Conservation (phyloP, 176 grass and related monocot genomes). For the Rhynchospora pubera region DNA sequence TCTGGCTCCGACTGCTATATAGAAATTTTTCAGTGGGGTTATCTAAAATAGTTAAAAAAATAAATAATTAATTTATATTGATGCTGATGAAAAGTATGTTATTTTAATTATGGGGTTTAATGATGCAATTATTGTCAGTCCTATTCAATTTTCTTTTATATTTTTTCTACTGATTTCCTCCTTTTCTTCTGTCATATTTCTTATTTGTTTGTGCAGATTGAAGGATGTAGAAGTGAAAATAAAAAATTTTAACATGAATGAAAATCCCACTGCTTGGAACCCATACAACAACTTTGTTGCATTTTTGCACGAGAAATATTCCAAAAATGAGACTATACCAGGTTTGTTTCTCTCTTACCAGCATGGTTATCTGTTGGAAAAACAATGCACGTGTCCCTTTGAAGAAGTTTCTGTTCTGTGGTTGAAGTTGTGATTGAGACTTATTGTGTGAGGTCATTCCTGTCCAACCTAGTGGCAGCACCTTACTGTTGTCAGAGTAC, state of each 20-base stretch:
- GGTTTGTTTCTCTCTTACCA: constrained; percentile 31
- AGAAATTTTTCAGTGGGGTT: too few relatives aligned
- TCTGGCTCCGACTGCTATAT: too few relatives aligned
- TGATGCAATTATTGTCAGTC: too few relatives aligned
- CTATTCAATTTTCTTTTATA: neutral
- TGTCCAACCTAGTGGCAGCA: neutral
- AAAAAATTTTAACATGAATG: constrained; percentile 43
- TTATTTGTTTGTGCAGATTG: constrained; percentile 43
- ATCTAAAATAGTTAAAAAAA: too few relatives aligned
- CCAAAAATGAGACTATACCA: constrained; percentile 61
- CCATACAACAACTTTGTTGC: constrained; percentile 62
- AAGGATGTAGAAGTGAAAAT: constrained; percentile 63
- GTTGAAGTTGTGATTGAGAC: neutral
- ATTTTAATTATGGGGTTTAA: too few relatives aligned
- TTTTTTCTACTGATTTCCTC: constrained; percentile 6
- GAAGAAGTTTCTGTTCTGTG: constrained; percentile 2
- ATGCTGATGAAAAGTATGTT: too few relatives aligned
- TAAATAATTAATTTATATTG: too few relatives aligned
- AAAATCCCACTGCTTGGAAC: constrained; percentile 59
- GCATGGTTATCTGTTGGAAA: neutral
- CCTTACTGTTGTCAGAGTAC: neutral
- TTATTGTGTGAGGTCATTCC: neutral
- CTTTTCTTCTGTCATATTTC: constrained; percentile 16
- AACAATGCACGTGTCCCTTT: neutral
- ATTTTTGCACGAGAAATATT: constrained; percentile 50